phyloP scores from a whole-genome alignment of 331 rosid genomes.

The Prunus yedoensis region DNA sequence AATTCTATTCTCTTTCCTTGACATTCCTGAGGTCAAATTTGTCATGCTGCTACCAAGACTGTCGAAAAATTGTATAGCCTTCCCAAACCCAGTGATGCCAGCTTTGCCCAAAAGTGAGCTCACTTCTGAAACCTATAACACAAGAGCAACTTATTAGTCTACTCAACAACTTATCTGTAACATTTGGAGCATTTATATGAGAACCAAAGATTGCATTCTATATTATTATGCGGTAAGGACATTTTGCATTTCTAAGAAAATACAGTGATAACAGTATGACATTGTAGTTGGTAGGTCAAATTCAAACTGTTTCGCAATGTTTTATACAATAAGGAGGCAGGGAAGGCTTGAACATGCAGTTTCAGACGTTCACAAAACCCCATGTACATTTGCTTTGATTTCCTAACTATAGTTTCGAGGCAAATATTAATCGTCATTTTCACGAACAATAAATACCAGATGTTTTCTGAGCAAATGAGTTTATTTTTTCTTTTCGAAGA shows the following conservation, averaged over 20 bases:
- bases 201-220: not conserved
- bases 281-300: not conserved
- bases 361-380: not conserved
- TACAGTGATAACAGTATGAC: not conserved
- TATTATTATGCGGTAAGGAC: not conserved
- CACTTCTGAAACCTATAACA: conserved; percentile 83
- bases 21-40: conserved; percentile 79
- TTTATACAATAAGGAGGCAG: not conserved
- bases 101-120: conserved; percentile 93
- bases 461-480: not conserved
- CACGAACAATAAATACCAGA: not conserved
- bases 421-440: not conserved
- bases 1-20: conserved; percentile 83
- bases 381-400: not conserved
- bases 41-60: conserved; percentile 99
- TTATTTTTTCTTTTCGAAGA: no score
- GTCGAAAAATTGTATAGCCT: conserved; percentile 97
- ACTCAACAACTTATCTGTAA: not conserved
- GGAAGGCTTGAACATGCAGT: not conserved
- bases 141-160: not conserved
- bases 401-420: not conserved
- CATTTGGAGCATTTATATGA: not conserved
- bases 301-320: not conserved
- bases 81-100: conserved; percentile 93
- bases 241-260: not conserved